Conservation (phyloP, 2,329 filamentous ascomycete species). For the Aspergillus sp. region DNA sequence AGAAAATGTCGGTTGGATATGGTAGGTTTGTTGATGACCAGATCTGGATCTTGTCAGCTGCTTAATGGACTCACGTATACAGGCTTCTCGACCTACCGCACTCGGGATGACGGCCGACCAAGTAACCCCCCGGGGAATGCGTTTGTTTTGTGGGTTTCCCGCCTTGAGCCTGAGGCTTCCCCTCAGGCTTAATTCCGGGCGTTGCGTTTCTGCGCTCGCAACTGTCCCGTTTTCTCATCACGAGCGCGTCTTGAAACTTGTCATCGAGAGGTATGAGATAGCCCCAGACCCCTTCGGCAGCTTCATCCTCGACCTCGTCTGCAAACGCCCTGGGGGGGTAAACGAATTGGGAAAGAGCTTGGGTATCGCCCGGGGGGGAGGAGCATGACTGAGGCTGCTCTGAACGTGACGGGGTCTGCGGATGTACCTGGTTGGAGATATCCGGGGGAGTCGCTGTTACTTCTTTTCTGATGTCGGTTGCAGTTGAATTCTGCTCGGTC, state of each 20-base stretch:
- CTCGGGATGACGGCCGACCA: conserved; percentile 90
- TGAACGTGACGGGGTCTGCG: conserved; percentile 43
- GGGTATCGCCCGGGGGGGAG: conserved; percentile 73
- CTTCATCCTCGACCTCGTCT: conserved; percentile 83
- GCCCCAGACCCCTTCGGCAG: conserved; percentile 87
- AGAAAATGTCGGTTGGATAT: conserved; percentile 76
- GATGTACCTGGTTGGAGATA: conserved; percentile 54
- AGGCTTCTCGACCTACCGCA: conserved; percentile 65
- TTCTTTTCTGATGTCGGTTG: conserved; percentile 65
- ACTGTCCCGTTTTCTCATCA: conserved; percentile 70
- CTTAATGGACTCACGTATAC: background rate
- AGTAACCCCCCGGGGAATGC: conserved; percentile 70
- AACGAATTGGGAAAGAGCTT: conserved; percentile 77
- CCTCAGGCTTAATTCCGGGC: conserved; percentile 37
- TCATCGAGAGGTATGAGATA: conserved; percentile 82
- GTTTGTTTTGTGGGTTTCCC: conserved; percentile 46
- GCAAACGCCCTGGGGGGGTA: conserved; percentile 70
- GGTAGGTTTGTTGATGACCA: conserved; percentile 71
- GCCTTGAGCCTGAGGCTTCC: conserved; percentile 49
- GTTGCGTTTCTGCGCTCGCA: conserved; percentile 57
- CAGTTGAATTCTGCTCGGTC: conserved; percentile 66
- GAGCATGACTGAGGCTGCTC: conserved; percentile 46
- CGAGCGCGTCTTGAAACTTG: conserved; percentile 66
- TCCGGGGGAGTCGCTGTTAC: conserved; percentile 69
- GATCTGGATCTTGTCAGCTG: conserved; percentile 50